Percentiles rank a stretch among this genome's conserved stretches.
These are phyloP conservation scores for Chlamydomonas incerta DNA, from an alignment of 139 green algal species.

Conservation along the genomic window DNA sequence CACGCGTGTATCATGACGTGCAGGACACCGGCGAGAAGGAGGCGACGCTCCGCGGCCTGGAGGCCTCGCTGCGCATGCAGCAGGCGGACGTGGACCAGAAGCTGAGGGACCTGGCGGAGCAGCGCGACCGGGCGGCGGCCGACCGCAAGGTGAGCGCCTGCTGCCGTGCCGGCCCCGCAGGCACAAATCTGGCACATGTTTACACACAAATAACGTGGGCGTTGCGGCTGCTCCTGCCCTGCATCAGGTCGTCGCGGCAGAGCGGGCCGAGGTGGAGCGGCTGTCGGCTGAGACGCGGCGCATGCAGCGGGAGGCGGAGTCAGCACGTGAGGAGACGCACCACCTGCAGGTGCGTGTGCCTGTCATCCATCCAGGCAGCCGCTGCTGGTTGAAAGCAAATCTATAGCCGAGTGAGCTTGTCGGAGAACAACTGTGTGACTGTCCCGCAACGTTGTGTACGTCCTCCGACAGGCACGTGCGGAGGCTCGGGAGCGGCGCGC, in stretches of 20 bases:
- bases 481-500: constrained; percentile 32
- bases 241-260: not conserved
- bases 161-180: too few relatives aligned
- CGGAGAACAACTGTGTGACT: too few relatives aligned
- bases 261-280: constrained; percentile 24
- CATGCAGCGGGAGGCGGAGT: constrained; percentile 22
- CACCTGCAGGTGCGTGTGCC: constrained; percentile 49
- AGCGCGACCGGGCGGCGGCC: constrained; percentile 12
- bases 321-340: constrained; percentile 15
- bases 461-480: not conserved
- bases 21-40: constrained; percentile 45
- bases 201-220: not conserved
- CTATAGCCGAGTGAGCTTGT: too few relatives aligned
- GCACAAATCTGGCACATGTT: too few relatives aligned
- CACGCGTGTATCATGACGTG: not conserved
- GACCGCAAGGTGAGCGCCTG: constrained; percentile 22
- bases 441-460: too few relatives aligned
- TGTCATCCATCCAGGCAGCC: too few relatives aligned
- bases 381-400: too few relatives aligned
- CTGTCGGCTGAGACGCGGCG: constrained; percentile 15
- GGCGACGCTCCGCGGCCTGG: constrained; percentile 5
- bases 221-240: not conserved
- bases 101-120: constrained; percentile 19
- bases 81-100: constrained; percentile 38
- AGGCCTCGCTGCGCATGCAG: constrained; percentile 27